phyloP scores from a whole-genome alignment of 768 basidiomycete species.

The Leucocoprinus birnbaumii region DNA sequence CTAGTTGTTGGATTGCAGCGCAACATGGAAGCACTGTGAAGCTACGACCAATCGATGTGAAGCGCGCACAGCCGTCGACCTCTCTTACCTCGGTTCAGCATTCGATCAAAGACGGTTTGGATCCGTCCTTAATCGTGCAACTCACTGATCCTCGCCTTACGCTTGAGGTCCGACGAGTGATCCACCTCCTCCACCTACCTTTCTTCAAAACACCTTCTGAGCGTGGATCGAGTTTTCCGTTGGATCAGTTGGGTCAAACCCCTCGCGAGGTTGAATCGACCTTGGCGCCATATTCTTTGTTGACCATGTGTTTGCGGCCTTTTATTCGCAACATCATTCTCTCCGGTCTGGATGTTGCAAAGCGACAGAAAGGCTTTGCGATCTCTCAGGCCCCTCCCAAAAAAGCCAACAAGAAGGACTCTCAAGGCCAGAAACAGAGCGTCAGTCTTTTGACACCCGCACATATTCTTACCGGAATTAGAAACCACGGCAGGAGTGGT shows the following conservation, averaged over 20 bases:
- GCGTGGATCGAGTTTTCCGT: constrained; percentile 19
- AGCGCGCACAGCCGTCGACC: background rate
- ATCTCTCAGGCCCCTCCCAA: constrained; percentile 6
- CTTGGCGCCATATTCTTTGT: constrained; percentile 38
- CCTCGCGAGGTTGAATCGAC: constrained; percentile 25
- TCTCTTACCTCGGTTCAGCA: background rate
- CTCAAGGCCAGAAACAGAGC: constrained; percentile 13
- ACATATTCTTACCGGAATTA: constrained; percentile 40
- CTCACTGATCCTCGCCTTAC: constrained; percentile 30
- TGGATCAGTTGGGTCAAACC: constrained; percentile 26
- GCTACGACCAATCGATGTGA: constrained; percentile 28
- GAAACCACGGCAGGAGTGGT: constrained; percentile 11
- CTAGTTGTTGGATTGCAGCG: constrained; percentile 23
- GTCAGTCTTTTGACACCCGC: constrained; percentile 36
- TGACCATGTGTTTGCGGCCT: constrained; percentile 30
- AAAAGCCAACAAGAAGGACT: constrained; percentile 14
- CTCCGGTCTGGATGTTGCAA: constrained; percentile 33
- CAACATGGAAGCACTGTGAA: constrained; percentile 20
- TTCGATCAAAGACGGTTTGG: background rate
- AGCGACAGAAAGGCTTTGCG: constrained; percentile 27
- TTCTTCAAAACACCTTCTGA: constrained; percentile 8
- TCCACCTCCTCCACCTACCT: constrained; percentile 4
- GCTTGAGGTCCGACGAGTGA: constrained; percentile 23
- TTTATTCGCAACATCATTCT: constrained; percentile 34
- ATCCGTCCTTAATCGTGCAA: constrained; percentile 20